Base-by-base conservation (phyloP, 2,329 filamentous ascomycete species). In the Amauroascus verrucosus region DNA sequence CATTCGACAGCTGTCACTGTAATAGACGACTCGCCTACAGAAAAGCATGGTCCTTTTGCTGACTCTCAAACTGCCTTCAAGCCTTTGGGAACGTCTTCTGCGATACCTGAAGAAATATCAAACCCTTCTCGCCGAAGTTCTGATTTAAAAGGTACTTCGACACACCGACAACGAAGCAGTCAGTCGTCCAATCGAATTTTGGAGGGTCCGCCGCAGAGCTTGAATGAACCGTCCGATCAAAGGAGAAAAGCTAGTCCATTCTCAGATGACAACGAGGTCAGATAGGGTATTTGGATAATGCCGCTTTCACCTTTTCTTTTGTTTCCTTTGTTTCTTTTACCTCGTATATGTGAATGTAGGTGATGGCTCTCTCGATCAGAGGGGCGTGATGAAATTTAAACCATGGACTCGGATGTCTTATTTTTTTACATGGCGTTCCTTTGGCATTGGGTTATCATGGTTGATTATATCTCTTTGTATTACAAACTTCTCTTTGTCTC, bases 221-320 rank as follows among this genome's bases (percentile, higher is more conserved):
- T 18, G 6, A 47, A 11, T 8, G 40, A 52, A n/a, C 13, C 44
- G 13, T 9, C 28, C n/a, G 8, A 46, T 9, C 28, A 48, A 45
- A 54, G 38, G 41, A 56, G 64, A 54, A 67, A 63, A 41, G 64
- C 65, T 56, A 73, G 71, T 55, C 71, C 71, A 4, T 74, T 74
- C 57, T 72, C 70, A 14, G 71, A 74, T 55, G 64, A 63, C 16
- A 70, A 73, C 58, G 71, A 73, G 60, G 63, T 73, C 41, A 66
- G 67, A 28, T 51, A 51, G 41, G 28, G 24, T 16, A n/a, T 4
- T 45, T 14, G 4, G 26, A 30, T 9, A 9, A n/a, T n/a, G 40
- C 8, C n/a, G 11, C 33, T 18, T 1, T 4, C 3, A 33, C 7
- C 16, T 18, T 18, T 6, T 8, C 20, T 28, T 26, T 38, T 6